Base-by-base conservation (phyloP, 306 rosid genomes). In the Rosa persica region DNA sequence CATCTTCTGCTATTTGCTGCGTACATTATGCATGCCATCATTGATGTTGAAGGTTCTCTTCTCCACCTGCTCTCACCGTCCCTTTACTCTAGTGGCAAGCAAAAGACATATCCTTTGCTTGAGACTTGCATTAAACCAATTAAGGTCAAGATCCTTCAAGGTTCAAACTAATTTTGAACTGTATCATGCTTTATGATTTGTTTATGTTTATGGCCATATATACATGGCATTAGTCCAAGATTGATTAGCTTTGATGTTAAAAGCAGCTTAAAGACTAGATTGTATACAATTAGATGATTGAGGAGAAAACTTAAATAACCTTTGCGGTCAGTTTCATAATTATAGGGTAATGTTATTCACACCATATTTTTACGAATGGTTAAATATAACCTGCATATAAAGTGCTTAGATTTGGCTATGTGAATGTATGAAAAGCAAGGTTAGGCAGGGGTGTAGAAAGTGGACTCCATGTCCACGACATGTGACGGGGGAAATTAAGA, bases 81-180 rank as follows among this genome's bases (percentile, higher is more conserved):
- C 83, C 85, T 86, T 84, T 87, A 79, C 91, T 74, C 75, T 22
- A 84, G 89, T 84, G 88, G 84, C 89, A 88, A 88, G 90, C 88
- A 88, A 83, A 86, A 80, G 85, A 82, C 75, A 79, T 81, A 86
- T 88, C 80, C 91, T 81, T 87, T 86, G 77, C 90, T 82, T 82
- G 84, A 76, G 89, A 85, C 72, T 62, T 66, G 78, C 46, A 77
- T 72, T 49, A 80, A 84, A 73, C 70, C 82, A 74, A 30, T 30
- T 30, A 30, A 82, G 78, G 79, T 87, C 90, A 89, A 83, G 89
- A 81, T 81, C 84, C 84, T 67, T 76, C 40, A 44, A 44, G 64
- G 69, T 36, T 34, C 69, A 64, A 64, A 34, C 69, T 20, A 64
- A 64, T 64, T 55, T 61, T 1, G 19, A 25, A 60, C 38, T 12